Percentiles rank a stretch among this genome's conserved stretches.
Conservation (phyloP, 495 filamentous ascomycete genomes). For the Aspergillus taichungensis region DNA sequence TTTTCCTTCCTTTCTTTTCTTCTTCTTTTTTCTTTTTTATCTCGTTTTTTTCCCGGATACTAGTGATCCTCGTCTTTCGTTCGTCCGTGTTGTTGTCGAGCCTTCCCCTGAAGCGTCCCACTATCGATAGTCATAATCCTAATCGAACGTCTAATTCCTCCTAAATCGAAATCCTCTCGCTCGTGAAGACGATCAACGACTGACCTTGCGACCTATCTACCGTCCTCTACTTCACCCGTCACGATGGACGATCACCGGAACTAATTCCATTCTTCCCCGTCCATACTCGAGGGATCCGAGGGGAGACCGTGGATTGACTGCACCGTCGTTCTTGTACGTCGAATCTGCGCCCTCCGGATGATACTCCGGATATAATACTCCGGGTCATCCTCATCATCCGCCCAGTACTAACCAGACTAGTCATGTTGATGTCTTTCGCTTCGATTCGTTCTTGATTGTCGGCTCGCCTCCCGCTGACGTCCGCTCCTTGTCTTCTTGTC, state of each 20-base stretch:
- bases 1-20: background rate
- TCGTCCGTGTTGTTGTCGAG: background rate
- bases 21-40: background rate
- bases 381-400: too few relatives aligned
- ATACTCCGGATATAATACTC: too few relatives aligned
- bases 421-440: background rate
- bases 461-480: slow-evolving; percentile 20
- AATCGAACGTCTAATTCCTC: background rate
- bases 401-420: background rate
- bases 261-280: too few relatives aligned
- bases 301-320: too few relatives aligned
- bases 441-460: slow-evolving; percentile 13
- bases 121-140: background rate
- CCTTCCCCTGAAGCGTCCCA: background rate
- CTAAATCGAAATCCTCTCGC: background rate
- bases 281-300: too few relatives aligned
- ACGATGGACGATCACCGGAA: too few relatives aligned
- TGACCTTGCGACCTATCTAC: too few relatives aligned
- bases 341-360: too few relatives aligned
- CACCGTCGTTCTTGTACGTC: too few relatives aligned
- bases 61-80: background rate
- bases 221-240: too few relatives aligned
- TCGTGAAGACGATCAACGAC: too few relatives aligned
- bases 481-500: slow-evolving; percentile 17
- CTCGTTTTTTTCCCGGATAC: too few relatives aligned